phyloP scores from a whole-genome alignment of 2,329 filamentous ascomycete species.

The Ceratocystis papillata region DNA sequence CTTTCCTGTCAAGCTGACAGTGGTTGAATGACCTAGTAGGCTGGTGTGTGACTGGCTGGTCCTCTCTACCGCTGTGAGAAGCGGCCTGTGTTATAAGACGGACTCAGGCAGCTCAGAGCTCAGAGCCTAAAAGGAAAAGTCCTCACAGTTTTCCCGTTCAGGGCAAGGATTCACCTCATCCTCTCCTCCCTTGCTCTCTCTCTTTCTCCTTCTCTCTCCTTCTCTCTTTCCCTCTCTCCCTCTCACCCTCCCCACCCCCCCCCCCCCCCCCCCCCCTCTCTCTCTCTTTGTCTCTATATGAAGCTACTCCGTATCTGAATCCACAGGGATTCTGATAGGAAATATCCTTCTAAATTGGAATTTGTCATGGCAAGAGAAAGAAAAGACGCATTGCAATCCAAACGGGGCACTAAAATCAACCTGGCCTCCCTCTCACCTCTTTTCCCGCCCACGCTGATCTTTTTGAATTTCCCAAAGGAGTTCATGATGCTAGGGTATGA shows the following conservation, averaged over 20 bases:
- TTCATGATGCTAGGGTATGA: not conserved
- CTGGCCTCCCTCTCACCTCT: not conserved
- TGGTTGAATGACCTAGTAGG: not conserved
- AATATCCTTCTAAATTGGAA: slow-evolving; percentile 7
- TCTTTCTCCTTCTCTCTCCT: too few relatives aligned
- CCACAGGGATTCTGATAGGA: slow-evolving; percentile 3
- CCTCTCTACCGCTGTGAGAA: not conserved
- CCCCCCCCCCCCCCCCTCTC: too few relatives aligned
- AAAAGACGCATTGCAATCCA: slow-evolving; percentile 18
- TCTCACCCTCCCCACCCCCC: too few relatives aligned
- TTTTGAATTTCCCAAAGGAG: not conserved
- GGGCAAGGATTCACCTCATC: slow-evolving; percentile 6
- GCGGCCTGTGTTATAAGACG: slow-evolving; percentile 7
- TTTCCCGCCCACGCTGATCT: not conserved
- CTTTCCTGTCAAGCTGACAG: not conserved
- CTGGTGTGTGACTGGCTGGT: not conserved
- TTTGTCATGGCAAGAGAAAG: slow-evolving; percentile 5
- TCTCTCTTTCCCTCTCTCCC: too few relatives aligned
- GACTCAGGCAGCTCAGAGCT: not conserved
- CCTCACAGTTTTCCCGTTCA: not conserved
- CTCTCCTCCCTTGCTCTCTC: slow-evolving; percentile 4
- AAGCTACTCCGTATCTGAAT: not conserved
- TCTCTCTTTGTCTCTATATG: too few relatives aligned
- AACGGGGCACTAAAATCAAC: not conserved
- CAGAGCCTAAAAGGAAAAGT: slow-evolving; percentile 13